A percentile compares a stretch with the other conserved stretches of the same genome.
These are phyloP conservation scores for Silene uniflora DNA, from an alignment of 148 eudicot species.

Conservation along the genomic window DNA sequence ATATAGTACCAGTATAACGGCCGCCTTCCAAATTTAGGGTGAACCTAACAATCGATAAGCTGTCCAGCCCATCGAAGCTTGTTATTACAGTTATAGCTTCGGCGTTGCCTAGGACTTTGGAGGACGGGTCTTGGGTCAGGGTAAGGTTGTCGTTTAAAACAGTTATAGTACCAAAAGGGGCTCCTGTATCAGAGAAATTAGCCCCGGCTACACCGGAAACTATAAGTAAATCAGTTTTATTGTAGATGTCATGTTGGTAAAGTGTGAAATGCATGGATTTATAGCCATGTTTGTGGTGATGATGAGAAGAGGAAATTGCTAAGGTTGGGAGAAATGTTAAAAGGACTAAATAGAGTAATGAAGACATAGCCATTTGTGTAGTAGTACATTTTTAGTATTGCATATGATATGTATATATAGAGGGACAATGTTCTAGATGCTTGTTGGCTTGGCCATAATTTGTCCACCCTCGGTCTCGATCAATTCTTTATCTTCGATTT, in stretches of 20 bases:
- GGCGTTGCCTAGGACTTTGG: constrained; percentile 10
- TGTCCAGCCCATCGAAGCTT: constrained; percentile 32
- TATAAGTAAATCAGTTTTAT: neutral
- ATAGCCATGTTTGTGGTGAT: neutral
- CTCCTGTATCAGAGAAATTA: neutral
- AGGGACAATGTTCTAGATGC: too few species aligned
- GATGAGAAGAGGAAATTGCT: neutral
- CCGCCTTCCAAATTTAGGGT: constrained; percentile 29
- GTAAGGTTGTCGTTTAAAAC: constrained; percentile 15
- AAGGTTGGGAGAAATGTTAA: neutral
- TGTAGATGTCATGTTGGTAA: constrained; percentile 4
- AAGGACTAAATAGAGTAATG: neutral
- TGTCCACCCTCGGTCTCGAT: too few species aligned
- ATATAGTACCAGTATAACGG: constrained; percentile 34
- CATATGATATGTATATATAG: neutral
- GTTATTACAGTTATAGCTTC: constrained; percentile 34
- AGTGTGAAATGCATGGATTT: constrained; percentile 10
- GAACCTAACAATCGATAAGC: constrained; percentile 29
- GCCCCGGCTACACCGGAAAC: neutral
- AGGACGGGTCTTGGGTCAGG: constrained; percentile 5
- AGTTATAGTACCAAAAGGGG: constrained; percentile 21
- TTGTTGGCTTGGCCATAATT: too few species aligned
- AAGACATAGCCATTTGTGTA: neutral
- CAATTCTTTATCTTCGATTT: too few species aligned
- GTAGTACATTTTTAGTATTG: neutral